Evolutionary conservation across 352 stramenopile genomes (phyloP).

Genomic region (Phytopythium ostracodes): DNA sequence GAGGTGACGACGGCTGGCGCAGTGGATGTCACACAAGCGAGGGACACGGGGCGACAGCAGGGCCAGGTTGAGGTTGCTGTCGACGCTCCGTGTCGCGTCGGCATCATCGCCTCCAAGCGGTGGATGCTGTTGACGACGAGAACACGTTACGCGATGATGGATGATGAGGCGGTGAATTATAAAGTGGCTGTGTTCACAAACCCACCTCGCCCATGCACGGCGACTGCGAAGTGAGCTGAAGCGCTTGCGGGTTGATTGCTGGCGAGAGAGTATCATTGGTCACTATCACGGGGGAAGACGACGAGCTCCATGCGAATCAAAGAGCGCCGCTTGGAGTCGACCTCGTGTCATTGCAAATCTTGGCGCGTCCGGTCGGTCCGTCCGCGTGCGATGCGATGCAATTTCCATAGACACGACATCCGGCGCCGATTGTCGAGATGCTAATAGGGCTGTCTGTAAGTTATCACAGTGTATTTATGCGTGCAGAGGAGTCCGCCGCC

Average conservation of each 20-base stretch:
- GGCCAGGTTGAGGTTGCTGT: background rate
- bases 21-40: background rate
- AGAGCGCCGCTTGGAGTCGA: background rate
- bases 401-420: background rate
- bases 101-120: conserved; percentile 6
- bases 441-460: background rate
- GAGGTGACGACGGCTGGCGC: background rate
- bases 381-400: background rate
- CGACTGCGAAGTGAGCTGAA: background rate
- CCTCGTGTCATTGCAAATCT: background rate
- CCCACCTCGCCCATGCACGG: background rate
- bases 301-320: background rate
- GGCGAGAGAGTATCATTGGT: background rate
- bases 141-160: background rate
- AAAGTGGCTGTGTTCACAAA: background rate
- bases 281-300: background rate
- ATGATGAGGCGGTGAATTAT: background rate
- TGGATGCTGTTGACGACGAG: conserved; percentile 1
- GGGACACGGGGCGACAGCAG: background rate
- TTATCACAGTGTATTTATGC: too few relatives aligned
- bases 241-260: background rate
- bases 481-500: too few relatives aligned
- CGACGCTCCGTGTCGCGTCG: background rate
- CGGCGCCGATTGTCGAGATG: background rate
- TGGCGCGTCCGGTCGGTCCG: too few relatives aligned